Evolutionary conservation across 306 rosid genomes (phyloP).

Genomic region (Fragaria nilgerrensis): DNA sequence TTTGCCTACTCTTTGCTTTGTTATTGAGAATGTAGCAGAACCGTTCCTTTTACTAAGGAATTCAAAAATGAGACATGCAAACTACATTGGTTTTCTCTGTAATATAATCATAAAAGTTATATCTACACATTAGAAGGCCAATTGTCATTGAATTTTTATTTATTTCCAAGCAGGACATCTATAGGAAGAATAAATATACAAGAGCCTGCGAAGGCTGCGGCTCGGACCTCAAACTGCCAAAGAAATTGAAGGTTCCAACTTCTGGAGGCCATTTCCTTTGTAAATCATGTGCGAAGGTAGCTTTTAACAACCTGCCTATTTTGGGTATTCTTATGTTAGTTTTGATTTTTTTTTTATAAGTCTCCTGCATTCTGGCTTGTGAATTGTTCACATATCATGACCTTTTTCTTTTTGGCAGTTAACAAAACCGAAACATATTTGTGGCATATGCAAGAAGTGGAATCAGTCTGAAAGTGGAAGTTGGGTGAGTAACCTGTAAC

Average conservation of each 20-base stretch:
- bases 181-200: constrained; percentile 50
- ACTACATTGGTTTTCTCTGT: constrained; percentile 2
- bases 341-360: neutral
- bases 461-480: constrained; percentile 95
- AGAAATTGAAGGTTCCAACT: constrained; percentile 50
- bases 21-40: constrained; percentile 19
- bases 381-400: constrained; percentile 21
- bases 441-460: constrained; percentile 98
- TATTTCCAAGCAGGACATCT: constrained; percentile 46
- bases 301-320: constrained; percentile 47
- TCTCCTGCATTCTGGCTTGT: constrained; percentile 9
- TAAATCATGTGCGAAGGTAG: constrained; percentile 91
- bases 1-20: constrained; percentile 11
- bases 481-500: constrained; percentile 71
- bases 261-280: constrained; percentile 65
- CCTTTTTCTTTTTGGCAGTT: constrained; percentile 49
- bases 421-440: constrained; percentile 79
- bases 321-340: constrained; percentile 11
- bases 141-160: constrained; percentile 17
- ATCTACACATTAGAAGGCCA: constrained; percentile 1
- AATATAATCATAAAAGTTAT: neutral
- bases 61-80: neutral
- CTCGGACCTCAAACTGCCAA: constrained; percentile 47
- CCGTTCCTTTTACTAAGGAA: neutral
- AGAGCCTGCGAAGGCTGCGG: constrained; percentile 87